Conservation (phyloP, 768 basidiomycete species). For the Tylopilus subfusipes region DNA sequence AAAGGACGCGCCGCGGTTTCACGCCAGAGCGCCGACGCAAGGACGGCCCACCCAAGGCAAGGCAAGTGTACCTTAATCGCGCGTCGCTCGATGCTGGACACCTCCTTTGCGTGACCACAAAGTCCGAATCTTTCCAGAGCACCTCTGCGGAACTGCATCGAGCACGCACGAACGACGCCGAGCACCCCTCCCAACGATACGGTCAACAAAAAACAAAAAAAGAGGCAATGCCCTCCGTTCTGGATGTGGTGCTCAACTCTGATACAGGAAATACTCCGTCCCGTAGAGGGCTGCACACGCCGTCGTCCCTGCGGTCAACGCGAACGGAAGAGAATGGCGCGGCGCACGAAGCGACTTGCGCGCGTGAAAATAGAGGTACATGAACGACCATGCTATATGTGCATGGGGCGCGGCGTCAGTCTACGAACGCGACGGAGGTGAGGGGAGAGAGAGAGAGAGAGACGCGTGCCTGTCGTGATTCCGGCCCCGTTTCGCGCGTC, state of each 20-base stretch:
- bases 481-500: slow-evolving; percentile 45
- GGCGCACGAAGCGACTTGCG: slow-evolving; percentile 32
- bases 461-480: slow-evolving; percentile 32
- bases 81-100: background rate
- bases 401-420: background rate
- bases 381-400: slow-evolving; percentile 41
- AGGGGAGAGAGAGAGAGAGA: background rate
- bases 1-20: too few relatives aligned
- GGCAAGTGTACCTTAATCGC: too few relatives aligned
- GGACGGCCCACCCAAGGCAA: too few relatives aligned
- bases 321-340: slow-evolving; percentile 33
- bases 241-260: slow-evolving; percentile 10
- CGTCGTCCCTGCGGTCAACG: slow-evolving; percentile 30
- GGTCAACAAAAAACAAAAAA: background rate
- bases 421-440: background rate
- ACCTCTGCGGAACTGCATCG: background rate
- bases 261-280: slow-evolving; percentile 29
- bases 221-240: background rate
- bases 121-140: background rate
- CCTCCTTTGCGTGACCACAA: too few relatives aligned
- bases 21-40: too few relatives aligned
- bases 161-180: background rate
- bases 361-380: slow-evolving; percentile 40
- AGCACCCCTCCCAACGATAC: background rate
- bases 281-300: slow-evolving; percentile 28